Conservation (phyloP, 2,329 filamentous ascomycete species). For the Sporothrix schenckii region DNA sequence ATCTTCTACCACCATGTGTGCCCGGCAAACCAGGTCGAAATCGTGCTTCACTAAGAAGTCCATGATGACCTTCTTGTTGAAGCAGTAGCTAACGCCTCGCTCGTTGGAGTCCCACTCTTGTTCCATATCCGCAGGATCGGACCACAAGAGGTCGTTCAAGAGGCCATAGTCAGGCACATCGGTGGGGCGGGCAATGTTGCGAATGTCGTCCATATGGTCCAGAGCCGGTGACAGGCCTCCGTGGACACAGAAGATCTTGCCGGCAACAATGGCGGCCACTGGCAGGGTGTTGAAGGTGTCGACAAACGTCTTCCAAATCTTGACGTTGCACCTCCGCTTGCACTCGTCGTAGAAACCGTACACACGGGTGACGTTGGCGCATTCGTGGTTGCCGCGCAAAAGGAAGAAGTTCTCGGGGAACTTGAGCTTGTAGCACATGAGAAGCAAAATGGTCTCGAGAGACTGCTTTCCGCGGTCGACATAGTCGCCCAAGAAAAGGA, state of each 20-base stretch:
- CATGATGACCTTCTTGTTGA: constrained; percentile 96
- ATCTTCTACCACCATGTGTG: constrained; percentile 99
- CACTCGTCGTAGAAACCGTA: constrained; percentile 99
- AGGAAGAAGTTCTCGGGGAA: constrained; percentile 98
- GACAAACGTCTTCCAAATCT: constrained; percentile 97
- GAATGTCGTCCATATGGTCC: constrained; percentile 97
- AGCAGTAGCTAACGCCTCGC: constrained; percentile 95
- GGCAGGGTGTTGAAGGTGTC: constrained; percentile 96
- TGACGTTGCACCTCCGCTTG: constrained; percentile 93
- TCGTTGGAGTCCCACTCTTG: constrained; percentile 98
- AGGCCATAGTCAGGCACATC: constrained; percentile 97
- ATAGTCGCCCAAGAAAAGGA: constrained; percentile 92
- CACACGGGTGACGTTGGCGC: constrained; percentile 91
- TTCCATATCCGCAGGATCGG: constrained; percentile 97
- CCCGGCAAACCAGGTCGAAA: constrained; percentile 94
- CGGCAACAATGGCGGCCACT: constrained; percentile 93
- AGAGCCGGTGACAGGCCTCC: constrained; percentile 90
- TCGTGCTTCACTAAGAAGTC: constrained; percentile 94
- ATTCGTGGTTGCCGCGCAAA: constrained; percentile 92
- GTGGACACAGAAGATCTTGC: constrained; percentile 97
- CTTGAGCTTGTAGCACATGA: constrained; percentile 96
- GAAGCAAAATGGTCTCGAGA: constrained; percentile 86
- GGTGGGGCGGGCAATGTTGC: constrained; percentile 91
- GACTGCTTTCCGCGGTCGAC: constrained; percentile 96
- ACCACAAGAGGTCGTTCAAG: constrained; percentile 94